Base-by-base conservation (phyloP, 495 filamentous ascomycete species). In the Aspergillus baeticus region DNA sequence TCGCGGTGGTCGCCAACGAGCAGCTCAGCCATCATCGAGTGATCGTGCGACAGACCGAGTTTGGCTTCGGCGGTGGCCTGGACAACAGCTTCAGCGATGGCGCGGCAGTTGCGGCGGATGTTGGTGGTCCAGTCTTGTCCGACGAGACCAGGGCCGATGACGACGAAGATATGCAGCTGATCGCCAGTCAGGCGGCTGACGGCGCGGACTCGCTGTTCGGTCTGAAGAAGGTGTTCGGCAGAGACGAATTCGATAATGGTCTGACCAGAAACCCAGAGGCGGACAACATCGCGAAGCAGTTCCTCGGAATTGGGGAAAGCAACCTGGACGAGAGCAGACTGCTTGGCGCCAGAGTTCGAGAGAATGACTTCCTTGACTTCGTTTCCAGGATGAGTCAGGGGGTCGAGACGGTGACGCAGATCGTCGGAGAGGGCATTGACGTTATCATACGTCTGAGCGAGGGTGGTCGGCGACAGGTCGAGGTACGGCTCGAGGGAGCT, bases 81-180 rank as follows among this genome's bases (percentile, higher is more conserved):
- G 0, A 83, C 49, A 14, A 84, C 53, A 13, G 75, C 75, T 57
- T 84, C 81, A 1, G 81, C 81, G 47, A 82, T 78, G 15, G 74
- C 66, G 15, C 65, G 63, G 48, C 74, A 77, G 56, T 78, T 79
- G 26, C 69, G 70, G 35, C 66, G 66, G 26, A 79, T 65, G 45
- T 78, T 73, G 11, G 41, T 42, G 22, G 74, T 59, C 44, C 63
- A 61, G 50, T 68, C 55, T 31, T 72, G 49, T 1, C 58, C 58
- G 23, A 60, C 60, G 23, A 68, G 59, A 0, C 66, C 64, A 14
- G 68, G 69, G 35, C 69, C 69, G 15, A 77, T 65, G 23, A 71
- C 66, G 22, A 82, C 64, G 20, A 70, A 63, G 37, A 82, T 56
- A 13, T 68, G 68, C 17, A 81, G 47, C 10, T 60, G 62, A 2